These are phyloP conservation scores for Pilatotrama ljubarskyi DNA, from an alignment of 768 basidiomycete genomes.

Conservation along the genomic window DNA sequence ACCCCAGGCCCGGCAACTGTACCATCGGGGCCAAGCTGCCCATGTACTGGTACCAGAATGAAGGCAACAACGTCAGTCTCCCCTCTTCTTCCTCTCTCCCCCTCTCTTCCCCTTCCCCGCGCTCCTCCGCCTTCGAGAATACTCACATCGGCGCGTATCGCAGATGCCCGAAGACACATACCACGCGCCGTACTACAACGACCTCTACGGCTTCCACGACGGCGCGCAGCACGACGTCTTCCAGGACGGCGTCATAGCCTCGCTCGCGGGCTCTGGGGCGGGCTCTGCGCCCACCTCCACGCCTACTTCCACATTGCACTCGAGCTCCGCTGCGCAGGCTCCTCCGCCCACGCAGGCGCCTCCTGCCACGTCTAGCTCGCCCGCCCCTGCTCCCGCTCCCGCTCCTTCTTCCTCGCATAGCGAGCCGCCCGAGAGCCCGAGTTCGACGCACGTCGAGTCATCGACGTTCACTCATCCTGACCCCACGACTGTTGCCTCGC, in stretches of 20 bases:
- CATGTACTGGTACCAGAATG: slow-evolving; percentile 41
- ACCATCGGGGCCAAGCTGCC: slow-evolving; percentile 41
- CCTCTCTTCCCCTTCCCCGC: neutral
- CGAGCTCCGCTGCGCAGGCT: neutral
- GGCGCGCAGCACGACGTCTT: slow-evolving; percentile 49
- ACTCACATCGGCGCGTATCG: neutral
- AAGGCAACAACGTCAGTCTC: slow-evolving; percentile 41
- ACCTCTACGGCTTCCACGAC: slow-evolving; percentile 41
- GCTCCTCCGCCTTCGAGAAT: too few relatives aligned
- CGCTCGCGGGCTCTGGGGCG: slow-evolving; percentile 2
- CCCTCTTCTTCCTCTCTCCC: neutral
- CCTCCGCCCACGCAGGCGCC: slow-evolving; percentile 2
- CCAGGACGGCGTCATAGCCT: slow-evolving; percentile 23
- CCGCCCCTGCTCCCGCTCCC: neutral
- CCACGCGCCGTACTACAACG: slow-evolving; percentile 37
- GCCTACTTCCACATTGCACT: too few relatives aligned
- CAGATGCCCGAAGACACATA: slow-evolving; percentile 36
- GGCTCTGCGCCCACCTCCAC: neutral
- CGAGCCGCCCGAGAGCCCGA: neutral
- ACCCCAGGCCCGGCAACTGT: slow-evolving; percentile 37
- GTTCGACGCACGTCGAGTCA: neutral
- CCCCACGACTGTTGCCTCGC: neutral
- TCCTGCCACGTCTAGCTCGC: neutral
- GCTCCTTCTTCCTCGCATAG: neutral
- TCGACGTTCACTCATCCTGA: neutral